Conservation (phyloP, 2,329 filamentous ascomycete species). For the Calonectria naviculata region DNA sequence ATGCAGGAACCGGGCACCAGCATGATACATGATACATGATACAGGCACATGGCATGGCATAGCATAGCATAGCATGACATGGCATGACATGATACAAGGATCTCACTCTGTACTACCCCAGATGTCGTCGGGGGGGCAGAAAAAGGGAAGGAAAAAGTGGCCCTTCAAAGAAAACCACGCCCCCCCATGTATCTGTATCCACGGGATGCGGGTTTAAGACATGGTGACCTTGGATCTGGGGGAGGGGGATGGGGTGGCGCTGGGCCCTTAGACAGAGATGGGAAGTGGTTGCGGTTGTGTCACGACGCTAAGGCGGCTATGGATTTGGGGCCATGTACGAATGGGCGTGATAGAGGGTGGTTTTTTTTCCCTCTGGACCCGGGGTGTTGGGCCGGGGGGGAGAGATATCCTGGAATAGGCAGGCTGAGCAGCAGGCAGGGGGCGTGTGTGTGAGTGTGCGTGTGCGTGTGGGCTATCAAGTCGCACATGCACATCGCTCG, state of each 20-base stretch:
- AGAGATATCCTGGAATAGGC: not conserved
- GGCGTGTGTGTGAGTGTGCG: no score
- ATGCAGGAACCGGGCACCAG: not conserved
- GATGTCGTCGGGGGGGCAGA: not conserved
- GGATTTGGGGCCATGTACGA: constrained; percentile 26
- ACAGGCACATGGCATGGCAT: constrained; percentile 2
- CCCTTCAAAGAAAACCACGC: not conserved
- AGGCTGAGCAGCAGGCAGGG: not conserved
- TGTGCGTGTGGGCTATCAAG: not conserved
- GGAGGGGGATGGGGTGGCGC: constrained; percentile 30
- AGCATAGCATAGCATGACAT: not conserved
- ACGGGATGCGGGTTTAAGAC: constrained; percentile 31
- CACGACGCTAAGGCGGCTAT: constrained; percentile 37
- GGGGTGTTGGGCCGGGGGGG: constrained; percentile 6
- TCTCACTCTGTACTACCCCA: constrained; percentile 9
- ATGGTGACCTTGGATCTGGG: constrained; percentile 30
- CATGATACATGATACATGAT: not conserved
- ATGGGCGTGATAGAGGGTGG: constrained; percentile 3
- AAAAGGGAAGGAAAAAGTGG: not conserved
- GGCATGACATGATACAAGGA: constrained; percentile 10
- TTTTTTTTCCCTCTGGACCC: not conserved
- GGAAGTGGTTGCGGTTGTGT: constrained; percentile 36
- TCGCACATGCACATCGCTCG: not conserved
- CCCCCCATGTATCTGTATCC: constrained; percentile 19
- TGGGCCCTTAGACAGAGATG: constrained; percentile 27